A percentile compares a stretch with the other conserved stretches of the same genome.
These are phyloP conservation scores for Ophiosphaerella korrae DNA, from an alignment of 2,329 filamentous ascomycete species.

Conservation along the genomic window DNA sequence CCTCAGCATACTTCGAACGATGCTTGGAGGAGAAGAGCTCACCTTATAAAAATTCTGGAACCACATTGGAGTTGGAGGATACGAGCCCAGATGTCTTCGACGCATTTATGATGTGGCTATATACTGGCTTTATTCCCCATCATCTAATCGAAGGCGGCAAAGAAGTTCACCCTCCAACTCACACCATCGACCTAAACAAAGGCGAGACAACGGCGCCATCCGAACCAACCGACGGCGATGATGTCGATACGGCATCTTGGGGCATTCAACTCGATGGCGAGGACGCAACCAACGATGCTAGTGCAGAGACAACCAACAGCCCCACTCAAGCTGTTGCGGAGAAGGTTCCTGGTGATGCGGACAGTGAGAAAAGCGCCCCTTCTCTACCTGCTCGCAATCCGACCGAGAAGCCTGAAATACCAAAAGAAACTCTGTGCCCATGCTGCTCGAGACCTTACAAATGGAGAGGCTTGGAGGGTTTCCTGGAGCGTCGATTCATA, in stretches of 20 bases:
- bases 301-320: constrained; percentile 13
- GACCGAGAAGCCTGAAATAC: constrained; percentile 40
- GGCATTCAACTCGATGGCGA: constrained; percentile 41
- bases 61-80: constrained; percentile 38
- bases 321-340: constrained; percentile 28
- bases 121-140: constrained; percentile 44
- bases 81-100: constrained; percentile 46
- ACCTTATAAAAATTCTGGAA: constrained; percentile 37
- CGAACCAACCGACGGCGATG: constrained; percentile 30
- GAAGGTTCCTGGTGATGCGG: constrained; percentile 37
- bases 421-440: constrained; percentile 43
- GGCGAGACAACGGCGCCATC: constrained; percentile 15
- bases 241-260: constrained; percentile 43
- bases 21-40: constrained; percentile 38
- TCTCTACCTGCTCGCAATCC: constrained; percentile 35
- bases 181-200: constrained; percentile 29
- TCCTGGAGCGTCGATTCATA: constrained; percentile 44
- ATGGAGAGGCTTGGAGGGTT: constrained; percentile 45
- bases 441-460: constrained; percentile 45
- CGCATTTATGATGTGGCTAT: constrained; percentile 46
- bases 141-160: constrained; percentile 45
- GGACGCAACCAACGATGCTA: constrained; percentile 25
- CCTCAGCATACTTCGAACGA: constrained; percentile 41
- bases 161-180: constrained; percentile 36
- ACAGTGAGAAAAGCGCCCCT: constrained; percentile 29